Conservation (phyloP, 257 asterid genomes). For the Henckelia pumila region DNA sequence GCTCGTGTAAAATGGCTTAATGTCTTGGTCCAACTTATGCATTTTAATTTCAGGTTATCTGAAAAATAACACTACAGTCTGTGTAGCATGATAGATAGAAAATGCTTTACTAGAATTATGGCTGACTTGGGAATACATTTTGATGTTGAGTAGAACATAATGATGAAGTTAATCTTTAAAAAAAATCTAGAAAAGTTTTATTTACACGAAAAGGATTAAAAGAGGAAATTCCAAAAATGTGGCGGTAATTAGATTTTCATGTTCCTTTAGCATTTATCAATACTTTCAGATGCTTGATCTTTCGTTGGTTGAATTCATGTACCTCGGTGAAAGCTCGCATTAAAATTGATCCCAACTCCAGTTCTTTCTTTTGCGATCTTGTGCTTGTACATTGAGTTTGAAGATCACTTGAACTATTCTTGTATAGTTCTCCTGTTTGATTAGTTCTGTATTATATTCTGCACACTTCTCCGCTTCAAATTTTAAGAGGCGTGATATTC, state of each 20-base stretch:
- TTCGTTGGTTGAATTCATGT: background rate
- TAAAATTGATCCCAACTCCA: background rate
- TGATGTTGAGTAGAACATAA: background rate
- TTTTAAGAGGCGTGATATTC: background rate
- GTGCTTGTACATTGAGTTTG: background rate
- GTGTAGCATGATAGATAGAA: slow-evolving; percentile 5
- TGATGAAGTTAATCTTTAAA: slow-evolving; percentile 20
- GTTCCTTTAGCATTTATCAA: background rate
- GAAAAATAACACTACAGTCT: background rate
- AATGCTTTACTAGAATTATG: background rate
- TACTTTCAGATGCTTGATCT: background rate
- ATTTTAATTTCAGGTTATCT: slow-evolving; percentile 8
- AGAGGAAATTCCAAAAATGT: background rate
- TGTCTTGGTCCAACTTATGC: background rate
- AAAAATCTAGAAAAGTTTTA: background rate
- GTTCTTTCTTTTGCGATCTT: background rate
- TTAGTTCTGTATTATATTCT: background rate
- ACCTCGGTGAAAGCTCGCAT: background rate
- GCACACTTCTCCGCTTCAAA: background rate
- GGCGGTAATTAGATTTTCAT: background rate
- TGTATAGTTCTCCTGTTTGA: background rate
- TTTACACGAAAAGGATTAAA: background rate
- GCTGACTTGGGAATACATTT: background rate
- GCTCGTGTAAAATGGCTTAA: background rate
- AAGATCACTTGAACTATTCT: background rate